Base-by-base conservation (phyloP, 2,329 filamentous ascomycete genomes). In the Colletotrichum sp. region DNA sequence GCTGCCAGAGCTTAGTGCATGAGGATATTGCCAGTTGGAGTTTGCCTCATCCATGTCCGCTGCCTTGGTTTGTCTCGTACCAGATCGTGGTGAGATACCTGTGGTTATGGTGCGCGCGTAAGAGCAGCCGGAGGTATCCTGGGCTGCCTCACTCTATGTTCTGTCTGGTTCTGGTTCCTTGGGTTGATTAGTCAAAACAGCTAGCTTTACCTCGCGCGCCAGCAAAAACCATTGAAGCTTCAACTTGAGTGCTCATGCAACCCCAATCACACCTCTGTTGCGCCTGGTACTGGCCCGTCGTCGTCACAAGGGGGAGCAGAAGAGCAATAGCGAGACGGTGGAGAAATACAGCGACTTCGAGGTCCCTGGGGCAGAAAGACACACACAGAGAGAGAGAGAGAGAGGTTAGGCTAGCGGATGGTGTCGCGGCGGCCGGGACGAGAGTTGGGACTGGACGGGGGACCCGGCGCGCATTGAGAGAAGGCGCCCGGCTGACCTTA, bases 401-500 rank as follows among this genome's bases (percentile, higher is more conserved):
- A n/a, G 34, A 36, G 36, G n/a, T 30, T 34, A 32, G 63, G 49
- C 36, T 34, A 39, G n/a, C 44, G 62, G 60, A 55, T 75, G 36
- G 52, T 67, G 55, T 72, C 72, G 69, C 72, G 52, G 69, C 44
- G 49, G 62, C 68, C 36, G 69, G 68, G 44, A 60, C 60, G 34
- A 75, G 34, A 66, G 49, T 72, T 59, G 66, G 66, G 32, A 55
- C 21, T 71, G 12, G 30, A 62, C 34, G 63, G 55, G 70, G 70
- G 52, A 73, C 64, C 30, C 63, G 69, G 63, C 24, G 64, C 55
- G 69, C 62, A 75, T 72, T 64, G 39, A 72, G 55, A 63, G 63
- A 63, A 67, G 62, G 55, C 63, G 72, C 55, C 72, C 55, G 72
- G 55, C 39, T 75, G 72, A 67, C 68, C 57, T 67, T 75, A 67